Evolutionary conservation across 176 grass and related monocot species (phyloP), one percentile per base, ranked within the genome.

Genomic region (Panicum miliaceum): DNA sequence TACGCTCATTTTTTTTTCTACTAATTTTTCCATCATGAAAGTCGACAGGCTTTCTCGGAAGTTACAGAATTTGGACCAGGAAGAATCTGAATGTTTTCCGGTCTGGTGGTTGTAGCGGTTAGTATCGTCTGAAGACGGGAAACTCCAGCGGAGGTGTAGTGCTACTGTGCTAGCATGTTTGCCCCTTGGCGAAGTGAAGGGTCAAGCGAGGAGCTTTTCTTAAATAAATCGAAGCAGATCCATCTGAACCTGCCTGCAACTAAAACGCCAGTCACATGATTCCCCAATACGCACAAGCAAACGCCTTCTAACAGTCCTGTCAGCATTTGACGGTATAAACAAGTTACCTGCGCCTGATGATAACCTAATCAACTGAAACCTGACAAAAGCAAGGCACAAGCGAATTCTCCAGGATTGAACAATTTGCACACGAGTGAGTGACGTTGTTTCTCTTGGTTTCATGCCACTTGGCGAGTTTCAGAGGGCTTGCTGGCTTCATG

Each of bases 171-270:
- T 47, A n/a, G n/a, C n/a, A n/a, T n/a, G n/a, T n/a, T n/a, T n/a
- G 41, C n/a, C 23, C 43, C 69, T 29, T 50, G 4, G 38, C 4
- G 20, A 70, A 40, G 67, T 7, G 0, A 45, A 45, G 1, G 36
- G 12, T 23, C 6, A 50, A 46, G 41, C 20, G 5, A 41, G 7
- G 68, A 26, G 40, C 22, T 7, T 15, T 46, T 46, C 68, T 45
- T 71, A 71, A 71, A 71, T 26, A 27, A 71, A 71, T 71, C 68
- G 12, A 71, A 26, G 9, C 42, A 45, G 67, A 26, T 7, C 22
- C 20, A 14, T 20, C 32, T 3, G 67, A 43, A 23, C 3, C 3
- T 43, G 9, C 37, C 66, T 14, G 20, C 12, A 11, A 46, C 11
- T 14, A 12, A 40, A 23, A 43, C 20, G 20, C 20, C 20, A 8